Evolutionary conservation across 1,284 basidiomycete species (phyloP).

Genomic region (Leccinum subfulvum): DNA sequence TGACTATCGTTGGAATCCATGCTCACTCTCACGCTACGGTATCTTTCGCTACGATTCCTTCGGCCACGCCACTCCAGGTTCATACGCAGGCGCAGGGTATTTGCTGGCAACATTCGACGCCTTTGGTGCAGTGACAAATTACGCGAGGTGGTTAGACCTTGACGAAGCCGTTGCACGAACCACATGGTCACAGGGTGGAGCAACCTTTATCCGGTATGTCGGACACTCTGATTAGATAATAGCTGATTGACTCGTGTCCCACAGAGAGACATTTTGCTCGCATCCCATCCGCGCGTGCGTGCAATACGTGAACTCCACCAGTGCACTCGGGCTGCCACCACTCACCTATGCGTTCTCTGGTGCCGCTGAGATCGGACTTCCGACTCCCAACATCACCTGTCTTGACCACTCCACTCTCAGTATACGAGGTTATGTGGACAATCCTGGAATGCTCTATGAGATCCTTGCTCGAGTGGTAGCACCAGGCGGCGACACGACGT

Average conservation of each 20-base stretch:
- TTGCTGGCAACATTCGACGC: slow-evolving; percentile 51
- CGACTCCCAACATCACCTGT: slow-evolving; percentile 60
- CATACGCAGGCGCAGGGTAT: slow-evolving; percentile 66
- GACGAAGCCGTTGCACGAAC: slow-evolving; percentile 58
- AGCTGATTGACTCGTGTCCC: background rate
- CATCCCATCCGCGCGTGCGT: slow-evolving; percentile 59
- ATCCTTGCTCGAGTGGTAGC: slow-evolving; percentile 51
- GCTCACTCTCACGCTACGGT: background rate
- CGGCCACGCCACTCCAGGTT: slow-evolving; percentile 43
- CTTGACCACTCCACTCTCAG: slow-evolving; percentile 53
- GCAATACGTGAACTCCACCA: slow-evolving; percentile 48
- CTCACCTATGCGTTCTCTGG: slow-evolving; percentile 55
- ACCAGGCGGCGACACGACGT: slow-evolving; percentile 31
- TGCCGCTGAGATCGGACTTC: slow-evolving; percentile 46
- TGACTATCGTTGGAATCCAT: background rate
- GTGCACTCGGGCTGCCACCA: slow-evolving; percentile 31
- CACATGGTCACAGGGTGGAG: slow-evolving; percentile 54
- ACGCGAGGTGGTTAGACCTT: slow-evolving; percentile 66
- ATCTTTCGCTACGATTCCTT: slow-evolving; percentile 1
- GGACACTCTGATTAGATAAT: background rate
- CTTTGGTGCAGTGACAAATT: slow-evolving; percentile 44
- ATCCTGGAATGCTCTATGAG: slow-evolving; percentile 69
- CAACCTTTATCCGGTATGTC: slow-evolving; percentile 47
- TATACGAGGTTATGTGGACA: slow-evolving; percentile 50
- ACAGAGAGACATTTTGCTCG: slow-evolving; percentile 69